Evolutionary conservation across 768 basidiomycete species (phyloP), one percentile per base, ranked within the genome.

Genomic region (Leccinum arenicola): DNA sequence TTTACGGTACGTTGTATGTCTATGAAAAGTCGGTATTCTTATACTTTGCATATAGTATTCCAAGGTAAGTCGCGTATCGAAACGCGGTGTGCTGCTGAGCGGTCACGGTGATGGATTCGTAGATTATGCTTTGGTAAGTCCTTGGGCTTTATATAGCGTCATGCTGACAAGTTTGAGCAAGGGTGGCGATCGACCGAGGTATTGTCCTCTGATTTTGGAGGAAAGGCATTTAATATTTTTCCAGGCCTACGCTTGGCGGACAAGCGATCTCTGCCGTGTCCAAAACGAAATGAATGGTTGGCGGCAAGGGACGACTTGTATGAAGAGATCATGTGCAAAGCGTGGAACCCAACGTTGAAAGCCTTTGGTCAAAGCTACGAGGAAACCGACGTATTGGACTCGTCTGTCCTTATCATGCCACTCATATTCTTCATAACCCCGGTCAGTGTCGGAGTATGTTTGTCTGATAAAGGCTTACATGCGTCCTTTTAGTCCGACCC

Each of bases 181-280:
- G 93, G 95, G 95, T 98, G 50, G 95, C 95, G 0, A 85, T 98
- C 56, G 95, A 98, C 66, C 80, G 96, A 78, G 95, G 95, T 56
- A 12, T 15, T 21, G 11, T 47, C 10, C 21, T 40, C 50, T 52
- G 38, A 15, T 15, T 31, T 19, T 45, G 21, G 19, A 50, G 15
- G 27, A 4, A 27, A 25, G 0, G 11, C 1, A 21, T 11, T 3
- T 36, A 11, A 50, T 57, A 25, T 10, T 58, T 17, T 14, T 31
- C n/a, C 48, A 87, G 86, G 89, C 6, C 79, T 98, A 6, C 90
- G 96, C 10, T 81, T 99, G 23, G 93, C 95, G 3, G 95, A 98
- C 36, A 99, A 99, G 74, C 86, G 96, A 17, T 94, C 92, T 1
- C 79, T 99, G 3, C 96, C 96, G 6, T 92, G 90, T 69, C 90